phyloP scores from a whole-genome alignment of 495 filamentous ascomycete species.

The Podospora pseudopauciseta region DNA sequence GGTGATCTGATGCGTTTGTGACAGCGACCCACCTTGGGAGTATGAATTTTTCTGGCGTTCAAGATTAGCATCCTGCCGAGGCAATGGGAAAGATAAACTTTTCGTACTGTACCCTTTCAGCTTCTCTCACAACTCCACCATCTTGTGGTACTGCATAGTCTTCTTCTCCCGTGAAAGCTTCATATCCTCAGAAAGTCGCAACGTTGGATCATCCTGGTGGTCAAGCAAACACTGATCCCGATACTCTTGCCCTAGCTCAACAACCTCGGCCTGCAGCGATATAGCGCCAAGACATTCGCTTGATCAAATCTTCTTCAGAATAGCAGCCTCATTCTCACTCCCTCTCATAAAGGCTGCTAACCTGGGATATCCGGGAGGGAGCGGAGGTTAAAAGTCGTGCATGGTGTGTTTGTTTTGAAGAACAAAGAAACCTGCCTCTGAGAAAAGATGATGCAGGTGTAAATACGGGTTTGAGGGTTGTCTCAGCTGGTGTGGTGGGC shows the following conservation, averaged over 20 bases:
- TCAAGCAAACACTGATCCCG: background rate
- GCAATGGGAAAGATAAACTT: background rate
- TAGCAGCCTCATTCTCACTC: background rate
- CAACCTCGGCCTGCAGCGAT: slow-evolving; percentile 2
- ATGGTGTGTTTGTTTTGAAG: no score
- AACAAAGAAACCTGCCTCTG: no score
- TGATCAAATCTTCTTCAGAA: background rate
- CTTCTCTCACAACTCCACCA: background rate
- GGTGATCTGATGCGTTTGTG: no score
- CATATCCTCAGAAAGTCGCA: background rate
- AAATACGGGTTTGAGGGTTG: no score
- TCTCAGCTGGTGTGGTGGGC: no score
- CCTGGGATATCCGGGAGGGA: background rate
- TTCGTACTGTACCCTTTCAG: background rate
- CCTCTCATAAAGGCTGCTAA: background rate
- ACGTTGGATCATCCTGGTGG: background rate
- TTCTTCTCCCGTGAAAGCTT: background rate
- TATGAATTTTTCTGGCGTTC: background rate
- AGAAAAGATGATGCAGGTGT: no score
- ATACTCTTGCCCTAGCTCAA: background rate
- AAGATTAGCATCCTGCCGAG: no score
- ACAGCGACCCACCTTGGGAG: background rate
- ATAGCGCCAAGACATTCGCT: background rate
- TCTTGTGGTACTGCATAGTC: background rate
- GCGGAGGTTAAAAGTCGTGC: no score